Evolutionary conservation across 2,329 filamentous ascomycete species (phyloP).

Genomic region (Diaporthe longicolla): DNA sequence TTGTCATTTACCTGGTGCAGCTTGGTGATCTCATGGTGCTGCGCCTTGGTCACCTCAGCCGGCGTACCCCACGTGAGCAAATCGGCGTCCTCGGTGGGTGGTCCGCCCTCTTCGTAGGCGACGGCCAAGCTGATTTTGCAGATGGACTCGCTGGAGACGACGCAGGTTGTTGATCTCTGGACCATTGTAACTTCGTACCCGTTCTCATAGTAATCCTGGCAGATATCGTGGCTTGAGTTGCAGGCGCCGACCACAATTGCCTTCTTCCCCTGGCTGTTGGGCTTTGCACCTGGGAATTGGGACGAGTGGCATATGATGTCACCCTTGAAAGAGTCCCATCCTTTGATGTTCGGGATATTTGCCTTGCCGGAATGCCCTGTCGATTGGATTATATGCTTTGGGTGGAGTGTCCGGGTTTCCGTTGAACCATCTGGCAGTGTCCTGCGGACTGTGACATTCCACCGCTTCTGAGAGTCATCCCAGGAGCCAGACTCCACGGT

Average conservation of each 20-base stretch:
- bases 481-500: conserved; percentile 61
- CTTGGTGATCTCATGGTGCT: conserved; percentile 60
- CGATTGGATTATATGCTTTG: conserved; percentile 66
- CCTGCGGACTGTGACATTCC: conserved; percentile 64
- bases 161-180: conserved; percentile 76
- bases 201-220: conserved; percentile 76
- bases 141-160: conserved; percentile 70
- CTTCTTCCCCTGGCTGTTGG: conserved; percentile 66
- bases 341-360: conserved; percentile 51
- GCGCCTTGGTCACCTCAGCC: conserved; percentile 70
- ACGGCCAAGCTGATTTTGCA: conserved; percentile 67
- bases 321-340: conserved; percentile 69
- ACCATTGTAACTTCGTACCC: conserved; percentile 79
- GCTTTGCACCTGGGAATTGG: conserved; percentile 67
- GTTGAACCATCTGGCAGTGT: conserved; percentile 45
- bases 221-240: conserved; percentile 79
- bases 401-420: conserved; percentile 60
- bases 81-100: conserved; percentile 77
- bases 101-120: conserved; percentile 65
- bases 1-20: conserved; percentile 55
- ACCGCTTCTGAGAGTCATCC: conserved; percentile 63
- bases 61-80: conserved; percentile 71
- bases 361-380: conserved; percentile 67
- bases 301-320: conserved; percentile 73
- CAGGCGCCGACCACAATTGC: conserved; percentile 77